Evolutionary conservation across 192 early-diverging fungal genomes (phyloP).

Genomic region (Linnemannia schmuckeri): DNA sequence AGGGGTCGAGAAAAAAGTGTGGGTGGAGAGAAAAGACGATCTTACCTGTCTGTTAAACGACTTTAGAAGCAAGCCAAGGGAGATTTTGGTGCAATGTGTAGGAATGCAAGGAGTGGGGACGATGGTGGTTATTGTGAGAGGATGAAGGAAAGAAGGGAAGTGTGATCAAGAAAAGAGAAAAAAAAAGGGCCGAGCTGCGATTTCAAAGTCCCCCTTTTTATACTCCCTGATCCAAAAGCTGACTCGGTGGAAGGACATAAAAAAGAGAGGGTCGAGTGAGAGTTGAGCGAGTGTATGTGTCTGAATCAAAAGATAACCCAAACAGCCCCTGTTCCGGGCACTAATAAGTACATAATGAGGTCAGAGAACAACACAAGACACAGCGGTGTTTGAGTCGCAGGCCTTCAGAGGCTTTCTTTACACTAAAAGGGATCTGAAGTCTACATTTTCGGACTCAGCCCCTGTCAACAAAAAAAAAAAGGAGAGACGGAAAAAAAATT

Average conservation of each 20-base stretch:
- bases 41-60: conserved; percentile 51
- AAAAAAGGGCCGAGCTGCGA: conserved; percentile 3
- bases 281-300: not conserved
- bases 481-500: no score
- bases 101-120: conserved; percentile 28
- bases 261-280: not conserved
- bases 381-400: not conserved
- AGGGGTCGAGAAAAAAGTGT: no score
- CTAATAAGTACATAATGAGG: not conserved
- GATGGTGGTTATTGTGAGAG: conserved; percentile 38
- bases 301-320: not conserved
- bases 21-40: not conserved
- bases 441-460: not conserved
- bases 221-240: not conserved
- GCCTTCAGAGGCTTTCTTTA: not conserved
- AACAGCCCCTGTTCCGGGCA: not conserved
- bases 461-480: not conserved
- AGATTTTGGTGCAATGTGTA: conserved; percentile 43
- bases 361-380: not conserved
- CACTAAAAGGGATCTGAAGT: not conserved
- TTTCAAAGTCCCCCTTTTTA: not conserved
- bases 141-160: not conserved
- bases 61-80: conserved; percentile 54
- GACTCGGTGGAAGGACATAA: not conserved
- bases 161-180: conserved; percentile 5